These are phyloP conservation scores for Saccharomyces hybrid DNA, from an alignment of 1,139 yeast genomes.

Conservation along the genomic window DNA sequence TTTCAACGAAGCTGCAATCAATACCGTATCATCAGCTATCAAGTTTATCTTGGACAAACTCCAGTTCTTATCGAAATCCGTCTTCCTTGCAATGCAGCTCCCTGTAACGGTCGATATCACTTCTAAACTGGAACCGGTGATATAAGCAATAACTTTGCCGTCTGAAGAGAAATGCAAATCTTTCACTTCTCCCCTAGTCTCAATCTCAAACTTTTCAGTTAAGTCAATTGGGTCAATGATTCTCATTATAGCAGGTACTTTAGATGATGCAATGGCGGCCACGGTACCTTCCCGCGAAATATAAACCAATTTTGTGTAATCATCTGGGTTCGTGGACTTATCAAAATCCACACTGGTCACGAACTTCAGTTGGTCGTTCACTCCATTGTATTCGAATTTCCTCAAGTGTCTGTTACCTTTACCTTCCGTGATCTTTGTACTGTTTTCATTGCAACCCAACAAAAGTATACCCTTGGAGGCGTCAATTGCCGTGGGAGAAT, in stretches of 20 bases:
- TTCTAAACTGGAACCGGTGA: slow-evolving; percentile 48
- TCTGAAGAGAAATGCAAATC: slow-evolving; percentile 43
- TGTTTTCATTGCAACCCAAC: slow-evolving; percentile 67
- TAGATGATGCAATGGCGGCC: slow-evolving; percentile 60
- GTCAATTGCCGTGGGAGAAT: slow-evolving; percentile 68
- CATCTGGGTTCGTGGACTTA: slow-evolving; percentile 37
- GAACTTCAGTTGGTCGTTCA: slow-evolving; percentile 50
- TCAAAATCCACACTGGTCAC: slow-evolving; percentile 43
- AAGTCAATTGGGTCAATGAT: slow-evolving; percentile 51
- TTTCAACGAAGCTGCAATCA: slow-evolving; percentile 47
- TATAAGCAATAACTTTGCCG: slow-evolving; percentile 47
- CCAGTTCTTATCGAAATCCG: slow-evolving; percentile 31
- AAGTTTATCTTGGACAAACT: slow-evolving; percentile 54
- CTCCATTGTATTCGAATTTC: slow-evolving; percentile 42
- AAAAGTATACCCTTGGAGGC: slow-evolving; percentile 44
- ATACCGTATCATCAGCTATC: slow-evolving; percentile 43
- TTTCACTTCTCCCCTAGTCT: slow-evolving; percentile 44
- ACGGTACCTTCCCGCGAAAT: slow-evolving; percentile 47
- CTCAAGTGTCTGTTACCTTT: slow-evolving; percentile 61
- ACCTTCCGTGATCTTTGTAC: slow-evolving; percentile 50
- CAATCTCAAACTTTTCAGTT: slow-evolving; percentile 44
- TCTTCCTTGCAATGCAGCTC: slow-evolving; percentile 32
- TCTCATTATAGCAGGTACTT: slow-evolving; percentile 46
- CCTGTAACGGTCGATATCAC: slow-evolving; percentile 40
- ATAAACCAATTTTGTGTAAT: slow-evolving; percentile 52